Evolutionary conservation across 2,329 filamentous ascomycete species (phyloP).

Genomic region (Penicillium digitatum): DNA sequence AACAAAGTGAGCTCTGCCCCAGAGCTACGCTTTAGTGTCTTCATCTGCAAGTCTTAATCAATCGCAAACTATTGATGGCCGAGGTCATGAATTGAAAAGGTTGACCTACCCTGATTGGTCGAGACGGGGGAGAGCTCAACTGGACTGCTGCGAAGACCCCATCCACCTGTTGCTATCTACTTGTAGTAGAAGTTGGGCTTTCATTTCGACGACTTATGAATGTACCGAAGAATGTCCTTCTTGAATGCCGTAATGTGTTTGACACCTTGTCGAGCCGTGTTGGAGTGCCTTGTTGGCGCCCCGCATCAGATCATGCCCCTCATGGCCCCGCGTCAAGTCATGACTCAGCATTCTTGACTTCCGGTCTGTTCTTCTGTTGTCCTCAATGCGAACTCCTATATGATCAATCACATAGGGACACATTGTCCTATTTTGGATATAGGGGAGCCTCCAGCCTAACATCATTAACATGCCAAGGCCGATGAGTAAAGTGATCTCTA

Average conservation of each 20-base stretch:
- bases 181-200: background rate
- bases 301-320: no score
- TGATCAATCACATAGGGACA: background rate
- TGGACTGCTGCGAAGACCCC: background rate
- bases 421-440: background rate
- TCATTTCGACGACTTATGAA: accelerated
- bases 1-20: background rate
- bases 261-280: no score
- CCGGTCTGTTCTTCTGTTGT: no score
- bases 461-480: background rate
- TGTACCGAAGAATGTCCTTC: background rate
- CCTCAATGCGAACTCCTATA: background rate
- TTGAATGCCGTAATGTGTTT: background rate
- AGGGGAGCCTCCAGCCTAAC: background rate
- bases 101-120: background rate
- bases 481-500: background rate
- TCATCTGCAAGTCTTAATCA: background rate
- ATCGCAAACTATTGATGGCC: background rate
- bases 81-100: background rate
- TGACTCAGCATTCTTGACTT: background rate
- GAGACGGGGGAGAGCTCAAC: background rate
- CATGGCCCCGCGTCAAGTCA: background rate
- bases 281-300: background rate
- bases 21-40: no score
- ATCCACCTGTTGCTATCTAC: background rate